phyloP scores from a whole-genome alignment of 2,329 filamentous ascomycete species.

The Aspergillus sp. region DNA sequence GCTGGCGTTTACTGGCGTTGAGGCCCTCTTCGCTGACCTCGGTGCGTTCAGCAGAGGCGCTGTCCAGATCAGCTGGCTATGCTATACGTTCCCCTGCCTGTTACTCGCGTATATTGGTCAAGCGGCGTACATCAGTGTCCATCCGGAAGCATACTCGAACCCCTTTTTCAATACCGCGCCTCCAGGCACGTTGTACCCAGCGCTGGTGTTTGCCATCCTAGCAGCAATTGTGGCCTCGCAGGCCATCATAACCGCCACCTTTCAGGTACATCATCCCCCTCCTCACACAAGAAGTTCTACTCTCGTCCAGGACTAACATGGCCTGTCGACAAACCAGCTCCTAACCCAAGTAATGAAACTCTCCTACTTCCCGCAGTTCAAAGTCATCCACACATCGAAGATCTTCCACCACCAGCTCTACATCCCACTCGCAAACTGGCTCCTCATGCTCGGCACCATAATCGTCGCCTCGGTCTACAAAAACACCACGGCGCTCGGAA shows the following conservation, averaged over 20 bases:
- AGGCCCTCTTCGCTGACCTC: slow-evolving; percentile 77
- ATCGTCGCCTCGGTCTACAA: slow-evolving; percentile 75
- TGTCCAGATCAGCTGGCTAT: slow-evolving; percentile 74
- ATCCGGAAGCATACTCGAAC: slow-evolving; percentile 67
- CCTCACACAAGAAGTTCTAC: not conserved
- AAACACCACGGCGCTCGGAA: slow-evolving; percentile 71
- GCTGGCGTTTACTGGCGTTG: slow-evolving; percentile 77
- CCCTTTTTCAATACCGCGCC: slow-evolving; percentile 75
- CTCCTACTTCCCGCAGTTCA: slow-evolving; percentile 76
- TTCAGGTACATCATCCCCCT: slow-evolving; percentile 56
- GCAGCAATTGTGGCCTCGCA: slow-evolving; percentile 71
- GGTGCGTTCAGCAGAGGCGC: slow-evolving; percentile 73
- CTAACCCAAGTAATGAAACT: slow-evolving; percentile 74
- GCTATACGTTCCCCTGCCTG: slow-evolving; percentile 69
- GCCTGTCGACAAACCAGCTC: slow-evolving; percentile 40
- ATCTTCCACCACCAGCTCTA: slow-evolving; percentile 76
- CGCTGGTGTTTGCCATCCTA: slow-evolving; percentile 67
- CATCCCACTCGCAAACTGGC: slow-evolving; percentile 75
- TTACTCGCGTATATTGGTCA: slow-evolving; percentile 68
- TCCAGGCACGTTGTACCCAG: slow-evolving; percentile 69
- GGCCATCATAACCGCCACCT: slow-evolving; percentile 76
- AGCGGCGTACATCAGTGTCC: slow-evolving; percentile 69
- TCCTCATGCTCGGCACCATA: slow-evolving; percentile 76
- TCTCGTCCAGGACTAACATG: not conserved
- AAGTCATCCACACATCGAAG: slow-evolving; percentile 71